These are phyloP conservation scores for Xylaria sp. DNA, from an alignment of 2,329 filamentous ascomycete genomes.

Conservation along the genomic window DNA sequence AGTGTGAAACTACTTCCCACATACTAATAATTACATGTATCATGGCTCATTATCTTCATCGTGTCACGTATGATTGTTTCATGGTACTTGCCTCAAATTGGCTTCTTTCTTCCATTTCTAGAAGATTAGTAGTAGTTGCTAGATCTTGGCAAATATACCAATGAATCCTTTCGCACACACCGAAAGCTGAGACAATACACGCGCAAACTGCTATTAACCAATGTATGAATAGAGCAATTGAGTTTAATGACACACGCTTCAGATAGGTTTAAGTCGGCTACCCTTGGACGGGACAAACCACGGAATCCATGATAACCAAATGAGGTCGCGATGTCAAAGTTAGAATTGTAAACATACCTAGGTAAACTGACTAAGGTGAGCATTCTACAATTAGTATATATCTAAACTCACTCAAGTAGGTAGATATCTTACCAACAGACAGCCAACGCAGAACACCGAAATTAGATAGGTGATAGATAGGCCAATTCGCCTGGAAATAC, in stretches of 20 bases:
- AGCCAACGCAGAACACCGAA: not conserved
- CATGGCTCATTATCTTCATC: not conserved
- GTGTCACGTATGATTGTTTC: slow-evolving; percentile 4
- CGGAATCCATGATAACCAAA: not conserved
- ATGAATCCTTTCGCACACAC: not conserved
- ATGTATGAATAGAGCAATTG: not conserved
- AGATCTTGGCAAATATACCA: not conserved
- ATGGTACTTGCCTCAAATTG: slow-evolving; percentile 13
- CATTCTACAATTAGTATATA: not conserved
- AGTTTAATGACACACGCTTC: not conserved
- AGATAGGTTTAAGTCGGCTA: not conserved
- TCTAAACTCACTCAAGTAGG: slow-evolving; percentile 3
- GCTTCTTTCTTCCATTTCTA: not conserved
- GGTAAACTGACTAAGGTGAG: not conserved
- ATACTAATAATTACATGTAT: not conserved
- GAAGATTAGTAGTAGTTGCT: not conserved
- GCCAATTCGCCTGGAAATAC: not conserved
- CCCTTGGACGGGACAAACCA: slow-evolving; percentile 4
- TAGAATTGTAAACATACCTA: not conserved
- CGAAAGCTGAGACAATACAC: not conserved
- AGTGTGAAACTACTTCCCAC: too few relatives aligned
- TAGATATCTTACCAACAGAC: not conserved
- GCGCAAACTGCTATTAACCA: not conserved
- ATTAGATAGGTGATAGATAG: not conserved
- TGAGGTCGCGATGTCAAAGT: not conserved